Conservation (phyloP, 2,329 filamentous ascomycete genomes). For the Penicillium nordicum region DNA sequence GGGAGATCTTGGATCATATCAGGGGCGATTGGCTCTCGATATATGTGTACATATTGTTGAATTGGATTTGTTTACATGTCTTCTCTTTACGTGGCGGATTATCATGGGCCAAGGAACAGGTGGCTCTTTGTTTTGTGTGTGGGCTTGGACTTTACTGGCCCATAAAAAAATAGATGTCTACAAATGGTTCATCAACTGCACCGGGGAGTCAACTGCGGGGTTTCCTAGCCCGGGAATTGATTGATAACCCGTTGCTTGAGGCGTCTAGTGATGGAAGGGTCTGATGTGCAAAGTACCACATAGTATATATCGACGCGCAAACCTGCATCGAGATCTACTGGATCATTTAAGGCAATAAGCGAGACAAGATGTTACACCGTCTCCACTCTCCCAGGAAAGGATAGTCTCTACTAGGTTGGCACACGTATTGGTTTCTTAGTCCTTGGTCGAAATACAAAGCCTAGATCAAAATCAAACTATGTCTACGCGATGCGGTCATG, state of each 20-base stretch:
- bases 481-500: background rate
- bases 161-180: background rate
- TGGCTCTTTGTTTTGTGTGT: background rate
- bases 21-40: background rate
- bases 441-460: background rate
- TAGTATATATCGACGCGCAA: background rate
- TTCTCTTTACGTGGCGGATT: background rate
- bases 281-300: background rate
- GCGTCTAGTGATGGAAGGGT: too few relatives aligned
- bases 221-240: background rate
- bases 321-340: background rate
- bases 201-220: background rate
- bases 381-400: too few relatives aligned
- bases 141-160: background rate
- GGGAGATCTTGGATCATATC: background rate
- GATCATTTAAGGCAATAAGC: background rate
- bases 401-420: background rate
- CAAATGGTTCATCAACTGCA: background rate
- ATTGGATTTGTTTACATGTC: background rate
- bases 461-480: background rate
- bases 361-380: too few relatives aligned
- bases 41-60: constrained; percentile 6
- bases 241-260: background rate
- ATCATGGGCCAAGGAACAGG: background rate
- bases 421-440: background rate